Evolutionary conservation across 345 rosid genomes (phyloP).

Genomic region (Eutrema yunnanense): DNA sequence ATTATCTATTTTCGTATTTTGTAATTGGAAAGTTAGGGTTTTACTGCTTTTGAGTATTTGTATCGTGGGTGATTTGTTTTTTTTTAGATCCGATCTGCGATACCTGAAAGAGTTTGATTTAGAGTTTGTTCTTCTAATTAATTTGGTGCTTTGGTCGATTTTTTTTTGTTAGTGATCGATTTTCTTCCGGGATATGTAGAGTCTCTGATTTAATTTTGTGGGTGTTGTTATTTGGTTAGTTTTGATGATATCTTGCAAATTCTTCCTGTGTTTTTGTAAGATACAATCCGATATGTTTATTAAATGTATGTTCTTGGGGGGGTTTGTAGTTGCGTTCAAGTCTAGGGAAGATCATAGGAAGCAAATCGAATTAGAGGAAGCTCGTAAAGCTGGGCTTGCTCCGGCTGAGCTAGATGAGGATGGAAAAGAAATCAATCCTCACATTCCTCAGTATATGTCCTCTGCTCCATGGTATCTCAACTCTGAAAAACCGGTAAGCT

Average conservation of each 20-base stretch:
- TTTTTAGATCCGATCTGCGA: neutral
- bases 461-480: slow-evolving; percentile 44
- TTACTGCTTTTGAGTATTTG: neutral
- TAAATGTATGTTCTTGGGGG: slow-evolving; percentile 61
- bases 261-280: neutral
- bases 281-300: neutral
- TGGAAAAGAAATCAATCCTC: slow-evolving; percentile 64
- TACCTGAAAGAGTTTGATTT: neutral
- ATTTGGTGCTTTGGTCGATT: neutral
- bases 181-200: neutral
- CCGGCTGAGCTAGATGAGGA: slow-evolving; percentile 63
- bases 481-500: slow-evolving; percentile 28
- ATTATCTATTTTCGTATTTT: neutral
- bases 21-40: neutral
- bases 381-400: slow-evolving; percentile 64
- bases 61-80: neutral
- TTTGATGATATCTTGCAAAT: neutral
- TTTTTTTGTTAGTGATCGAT: neutral
- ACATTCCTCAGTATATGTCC: slow-evolving; percentile 57
- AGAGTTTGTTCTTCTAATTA: neutral
- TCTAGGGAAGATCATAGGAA: slow-evolving; percentile 55
- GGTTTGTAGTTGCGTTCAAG: slow-evolving; percentile 49
- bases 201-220: neutral
- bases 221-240: neutral
- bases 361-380: slow-evolving; percentile 53